Base-by-base conservation (phyloP, 1,284 basidiomycete species). In the Xerocomus nothofagi region DNA sequence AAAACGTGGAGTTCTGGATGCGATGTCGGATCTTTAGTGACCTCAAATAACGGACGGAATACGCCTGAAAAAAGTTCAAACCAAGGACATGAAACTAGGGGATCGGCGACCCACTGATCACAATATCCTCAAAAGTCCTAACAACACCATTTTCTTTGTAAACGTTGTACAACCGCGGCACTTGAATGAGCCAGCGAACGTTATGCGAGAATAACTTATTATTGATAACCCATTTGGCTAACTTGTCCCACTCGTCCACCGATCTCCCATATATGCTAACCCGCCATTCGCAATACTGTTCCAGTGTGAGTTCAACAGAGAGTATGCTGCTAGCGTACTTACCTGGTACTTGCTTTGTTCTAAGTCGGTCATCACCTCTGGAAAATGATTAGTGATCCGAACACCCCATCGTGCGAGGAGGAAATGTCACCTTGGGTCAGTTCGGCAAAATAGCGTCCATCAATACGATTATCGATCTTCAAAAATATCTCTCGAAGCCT, bases 311-410 rank as follows among this genome's bases (percentile, higher is more conserved):
- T 49, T 43, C 14, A 34, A 40, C 15, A 17, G 27, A 43, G 10
- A 26, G 23, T 7, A 39, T 14, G 4, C 6, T 4, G 8, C 6
- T 38, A n/a, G 17, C 24, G 10, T 27, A 12, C 51, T 34, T 44
- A 88, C 88, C 78, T 99, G 96, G 63, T 99, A 99, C 73, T 99
- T 99, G 77, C 91, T 95, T 70, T 96, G 92, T 69, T 98, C 94
- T 31, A 98, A 71, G 80, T 99, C 97, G 26, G 79, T 87, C 82
- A 98, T 98, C 39, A 99, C 78, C 77, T 99, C 97, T 94, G 64
- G 4, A 39, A 33, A 47, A 45, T 30, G 34, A 47, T 50, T 9
- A 52, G 27, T 5, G 24, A 39, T 46, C 29, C 14, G 10, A 41
- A 33, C 17, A n/a, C 21, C 21, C 15, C 33, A 27, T 30, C 17